Conservation (phyloP, 1,284 basidiomycete species). For the Ustilago lituana region DNA sequence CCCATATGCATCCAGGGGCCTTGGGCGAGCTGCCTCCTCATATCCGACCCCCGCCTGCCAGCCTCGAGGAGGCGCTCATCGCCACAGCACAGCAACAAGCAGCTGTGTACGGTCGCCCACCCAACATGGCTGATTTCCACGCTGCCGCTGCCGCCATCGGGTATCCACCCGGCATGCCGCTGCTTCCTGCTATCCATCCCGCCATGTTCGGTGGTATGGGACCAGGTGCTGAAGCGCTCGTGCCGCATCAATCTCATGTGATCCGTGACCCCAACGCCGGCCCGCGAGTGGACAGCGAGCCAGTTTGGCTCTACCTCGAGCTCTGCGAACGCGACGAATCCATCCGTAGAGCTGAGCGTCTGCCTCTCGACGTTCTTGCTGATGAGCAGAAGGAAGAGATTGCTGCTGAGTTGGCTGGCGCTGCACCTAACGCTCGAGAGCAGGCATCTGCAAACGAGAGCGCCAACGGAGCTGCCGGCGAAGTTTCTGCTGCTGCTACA, state of each 20-base stretch:
- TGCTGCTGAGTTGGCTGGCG: constrained; percentile 13
- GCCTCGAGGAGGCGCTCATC: constrained; percentile 41
- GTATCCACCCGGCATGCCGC: constrained; percentile 39
- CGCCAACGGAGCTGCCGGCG: background rate
- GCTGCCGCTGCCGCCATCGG: constrained; percentile 37
- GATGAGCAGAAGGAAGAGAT: constrained; percentile 29
- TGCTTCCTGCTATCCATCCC: constrained; percentile 36
- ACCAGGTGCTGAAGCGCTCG: constrained; percentile 19
- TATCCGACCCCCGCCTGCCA: constrained; percentile 31
- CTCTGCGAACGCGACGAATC: constrained; percentile 58
- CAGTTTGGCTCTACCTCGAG: constrained; percentile 64
- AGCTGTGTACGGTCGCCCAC: constrained; percentile 30
- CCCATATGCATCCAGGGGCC: constrained; percentile 25
- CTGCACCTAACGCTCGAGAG: background rate
- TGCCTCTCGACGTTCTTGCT: constrained; percentile 23
- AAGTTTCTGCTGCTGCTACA: background rate
- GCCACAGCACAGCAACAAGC: constrained; percentile 41
- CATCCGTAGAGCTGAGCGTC: constrained; percentile 25
- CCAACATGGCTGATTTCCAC: constrained; percentile 45
- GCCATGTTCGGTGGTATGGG: constrained; percentile 27
- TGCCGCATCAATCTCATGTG: constrained; percentile 33
- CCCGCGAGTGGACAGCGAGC: constrained; percentile 63
- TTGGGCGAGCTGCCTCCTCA: constrained; percentile 33
- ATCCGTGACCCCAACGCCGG: constrained; percentile 51
- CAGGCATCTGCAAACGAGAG: background rate